Evolutionary conservation across 805 yeast species (phyloP), one percentile per base, ranked within the genome.

Genomic region (Helenozyma rhizophorensis): DNA sequence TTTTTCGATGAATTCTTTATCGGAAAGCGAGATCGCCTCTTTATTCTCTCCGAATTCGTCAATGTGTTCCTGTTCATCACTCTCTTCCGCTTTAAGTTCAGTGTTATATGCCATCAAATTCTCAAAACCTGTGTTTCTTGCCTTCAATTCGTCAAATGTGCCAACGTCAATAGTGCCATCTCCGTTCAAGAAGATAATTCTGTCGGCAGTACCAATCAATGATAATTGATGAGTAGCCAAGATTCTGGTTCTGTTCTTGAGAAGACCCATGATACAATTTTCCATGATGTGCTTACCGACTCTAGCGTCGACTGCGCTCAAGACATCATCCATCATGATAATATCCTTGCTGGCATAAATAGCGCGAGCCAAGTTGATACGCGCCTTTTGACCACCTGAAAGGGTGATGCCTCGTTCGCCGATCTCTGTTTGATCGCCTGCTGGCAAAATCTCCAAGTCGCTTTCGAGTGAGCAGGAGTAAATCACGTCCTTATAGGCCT

Each of bases 321-420:
- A 66, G 11, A 84, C 87, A 53, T 85, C 95, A 52, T 85, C 95
- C 32, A 85, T 58, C 31, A 85, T 56, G 25, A 80, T 69, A 15
- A 83, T 78, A 48, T 82, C 87, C 13, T 72, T 71, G 17, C 77
- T 68, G 10, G 80, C 75, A 50, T 85, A 85, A 2, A 83, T 86
- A 2, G 90, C 82, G 52, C 95, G 70, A 3, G 95, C 95, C 39
- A 85, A 60, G 50, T 77, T 76, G 33, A 85, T 72, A 54, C 95
- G 72, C 0, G 94, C 90, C 62, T 85, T 85, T 54, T 85, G 95
- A 32, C 95, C 95, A 35, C 95, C 95, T n/a, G 90, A 81, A 25
- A 85, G 60, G 0, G 93, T 83, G 29, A 85, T 78, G 48, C 95
- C 95, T 53, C 85, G 71, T 54, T 85, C 95, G 40, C 95, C 95